A percentile compares a stretch with the other conserved stretches of the same genome.
phyloP scores from a whole-genome alignment of 768 basidiomycete genomes.

The Psilocybe subaeruginosa region DNA sequence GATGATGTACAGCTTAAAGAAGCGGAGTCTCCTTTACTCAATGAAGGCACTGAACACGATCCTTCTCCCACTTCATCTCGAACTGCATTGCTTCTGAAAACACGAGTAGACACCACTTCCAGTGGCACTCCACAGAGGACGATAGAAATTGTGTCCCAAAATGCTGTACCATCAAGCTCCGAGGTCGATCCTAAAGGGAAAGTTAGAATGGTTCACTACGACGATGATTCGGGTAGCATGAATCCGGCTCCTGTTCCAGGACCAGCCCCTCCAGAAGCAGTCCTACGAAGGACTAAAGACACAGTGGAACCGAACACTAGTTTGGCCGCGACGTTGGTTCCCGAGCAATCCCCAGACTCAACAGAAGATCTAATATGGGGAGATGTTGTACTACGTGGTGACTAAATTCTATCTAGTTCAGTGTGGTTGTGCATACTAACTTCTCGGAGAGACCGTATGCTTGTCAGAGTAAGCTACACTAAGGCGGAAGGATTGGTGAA shows the following conservation, averaged over 20 bases:
- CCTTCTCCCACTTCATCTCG: conserved; percentile 19
- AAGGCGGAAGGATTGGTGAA: conserved; percentile 50
- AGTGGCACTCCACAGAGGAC: background rate
- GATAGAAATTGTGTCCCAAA: background rate
- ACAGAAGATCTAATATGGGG: conserved; percentile 38
- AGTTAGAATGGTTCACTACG: conserved; percentile 43
- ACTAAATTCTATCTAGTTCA: conserved; percentile 16
- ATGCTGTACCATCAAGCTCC: background rate
- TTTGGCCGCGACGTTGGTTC: conserved; percentile 53
- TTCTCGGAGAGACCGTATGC: conserved; percentile 77
- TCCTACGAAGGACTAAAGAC: conserved; percentile 62
- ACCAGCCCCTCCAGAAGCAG: conserved; percentile 61
- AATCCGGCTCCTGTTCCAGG: conserved; percentile 11
- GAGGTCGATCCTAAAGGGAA: conserved; percentile 27
- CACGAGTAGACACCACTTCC: background rate
- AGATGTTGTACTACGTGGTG: conserved; percentile 78
- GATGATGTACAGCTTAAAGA: background rate
- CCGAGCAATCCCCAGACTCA: conserved; percentile 17
- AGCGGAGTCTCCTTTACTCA: background rate
- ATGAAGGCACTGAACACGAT: background rate
- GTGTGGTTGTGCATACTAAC: conserved; percentile 19
- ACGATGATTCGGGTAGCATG: conserved; percentile 24
- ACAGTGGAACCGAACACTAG: conserved; percentile 67
- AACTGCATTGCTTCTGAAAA: conserved; percentile 17
- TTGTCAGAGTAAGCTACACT: conserved; percentile 75